These are phyloP conservation scores for Aspergillus floridensis DNA, from an alignment of 2,329 filamentous ascomycete species.

Conservation along the genomic window DNA sequence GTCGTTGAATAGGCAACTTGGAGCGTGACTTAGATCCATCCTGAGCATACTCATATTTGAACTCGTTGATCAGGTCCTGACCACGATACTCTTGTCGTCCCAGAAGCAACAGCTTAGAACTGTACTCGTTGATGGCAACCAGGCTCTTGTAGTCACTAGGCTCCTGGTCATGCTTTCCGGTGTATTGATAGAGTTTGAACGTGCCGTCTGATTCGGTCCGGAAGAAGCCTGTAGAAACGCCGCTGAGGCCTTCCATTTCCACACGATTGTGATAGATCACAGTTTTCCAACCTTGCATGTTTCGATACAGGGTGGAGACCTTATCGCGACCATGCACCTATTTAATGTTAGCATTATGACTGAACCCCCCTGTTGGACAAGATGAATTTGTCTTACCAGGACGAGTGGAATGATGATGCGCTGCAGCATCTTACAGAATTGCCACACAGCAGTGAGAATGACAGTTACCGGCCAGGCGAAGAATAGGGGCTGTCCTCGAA, in stretches of 20 bases:
- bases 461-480: constrained; percentile 37
- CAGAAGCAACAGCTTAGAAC: constrained; percentile 44
- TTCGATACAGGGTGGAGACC: constrained; percentile 25
- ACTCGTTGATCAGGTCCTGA: constrained; percentile 44
- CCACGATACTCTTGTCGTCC: constrained; percentile 46
- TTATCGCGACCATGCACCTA: constrained; percentile 46
- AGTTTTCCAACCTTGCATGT: constrained; percentile 41
- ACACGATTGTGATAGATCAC: constrained; percentile 45
- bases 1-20: constrained; percentile 45
- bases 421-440: constrained; percentile 45
- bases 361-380: background rate
- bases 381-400: constrained; percentile 20
- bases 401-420: constrained; percentile 46
- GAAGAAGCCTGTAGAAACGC: constrained; percentile 49
- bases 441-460: constrained; percentile 48
- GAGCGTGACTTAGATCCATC: background rate
- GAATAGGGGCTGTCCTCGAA: constrained; percentile 31
- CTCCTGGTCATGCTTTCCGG: constrained; percentile 42
- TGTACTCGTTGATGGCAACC: constrained; percentile 48
- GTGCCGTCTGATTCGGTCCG: constrained; percentile 34
- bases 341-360: background rate
- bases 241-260: constrained; percentile 46
- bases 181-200: constrained; percentile 41
- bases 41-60: constrained; percentile 44
- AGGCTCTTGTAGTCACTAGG: constrained; percentile 42